These are phyloP conservation scores for Acorus calamus DNA, from an alignment of 106 monocot species.

Conservation along the genomic window DNA sequence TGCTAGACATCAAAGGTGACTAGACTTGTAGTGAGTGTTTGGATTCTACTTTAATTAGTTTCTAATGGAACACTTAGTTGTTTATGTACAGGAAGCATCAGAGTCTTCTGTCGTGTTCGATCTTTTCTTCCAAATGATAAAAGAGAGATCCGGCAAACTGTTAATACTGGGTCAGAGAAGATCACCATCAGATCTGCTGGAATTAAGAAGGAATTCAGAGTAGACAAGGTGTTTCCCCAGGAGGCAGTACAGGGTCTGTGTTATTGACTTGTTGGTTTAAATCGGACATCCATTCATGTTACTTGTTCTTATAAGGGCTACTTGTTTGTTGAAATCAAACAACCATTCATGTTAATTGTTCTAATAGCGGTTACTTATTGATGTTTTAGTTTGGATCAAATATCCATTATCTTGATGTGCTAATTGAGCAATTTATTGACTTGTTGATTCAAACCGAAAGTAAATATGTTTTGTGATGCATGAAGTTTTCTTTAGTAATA, in stretches of 20 bases:
- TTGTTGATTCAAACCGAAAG: no score
- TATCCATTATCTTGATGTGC: no score
- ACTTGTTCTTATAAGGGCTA: no score
- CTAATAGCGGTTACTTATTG: no score
- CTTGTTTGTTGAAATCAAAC: no score
- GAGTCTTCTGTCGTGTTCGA: conserved; percentile 65
- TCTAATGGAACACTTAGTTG: neutral
- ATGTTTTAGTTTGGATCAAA: no score
- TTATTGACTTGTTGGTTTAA: neutral
- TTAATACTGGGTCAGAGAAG: conserved; percentile 33
- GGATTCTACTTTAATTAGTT: neutral
- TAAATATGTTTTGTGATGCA: no score
- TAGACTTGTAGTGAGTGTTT: neutral
- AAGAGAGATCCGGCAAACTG: neutral
- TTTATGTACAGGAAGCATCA: conserved; percentile 62
- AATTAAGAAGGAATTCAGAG: conserved; percentile 48
- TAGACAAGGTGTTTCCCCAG: conserved; percentile 48
- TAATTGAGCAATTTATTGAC: no score
- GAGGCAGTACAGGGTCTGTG: conserved; percentile 50
- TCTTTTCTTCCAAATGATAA: conserved; percentile 6
- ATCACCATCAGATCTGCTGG: conserved; percentile 35
- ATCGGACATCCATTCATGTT: neutral
- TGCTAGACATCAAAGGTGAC: conserved; percentile 75
- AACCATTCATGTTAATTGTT: no score
- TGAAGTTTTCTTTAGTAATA: neutral